Evolutionary conservation across 108 stramenopile genomes (phyloP), one percentile per base, ranked within the genome.

Genomic region (Fragilariopsis cylindrus): DNA sequence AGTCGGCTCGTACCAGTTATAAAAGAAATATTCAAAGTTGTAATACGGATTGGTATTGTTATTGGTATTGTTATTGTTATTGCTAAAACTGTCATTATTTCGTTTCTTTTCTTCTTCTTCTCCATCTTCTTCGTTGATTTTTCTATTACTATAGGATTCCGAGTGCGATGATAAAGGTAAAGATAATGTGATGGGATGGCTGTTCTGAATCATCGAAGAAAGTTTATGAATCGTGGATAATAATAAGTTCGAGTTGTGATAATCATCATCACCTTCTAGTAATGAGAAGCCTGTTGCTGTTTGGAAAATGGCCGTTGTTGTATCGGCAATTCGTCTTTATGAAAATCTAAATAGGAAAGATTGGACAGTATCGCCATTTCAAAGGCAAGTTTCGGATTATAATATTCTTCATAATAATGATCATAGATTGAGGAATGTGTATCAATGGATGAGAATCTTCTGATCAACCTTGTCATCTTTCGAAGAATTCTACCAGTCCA

Each of bases 301-400:
- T 8, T 60, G 0, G 52, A 2, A 15, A 2, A 53, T 0, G 12
- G 52, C 2, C 52, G 15, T 53, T 1, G 12, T 53, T 53, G 15
- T 15, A 53, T 53, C 21, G 66, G 75, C 15, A 60, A 21, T 4
- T 65, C 47, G 64, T 54, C 9, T 49, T 82, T 76, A 60, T 78
- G 80, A 73, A 84, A 86, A 48, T 83, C 81, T 55, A 60, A 74
- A 57, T 86, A 86, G 4, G 85, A 76, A n/a, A 86, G 39, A 9
- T 21, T 40, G n/a, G 82, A 57, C 4, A 86, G 40, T 30, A 83
- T 48, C 12, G 80, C 80, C 82, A 86, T 86, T 55, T 62, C 56
- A 60, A 83, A 86, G 13, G 82, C 85, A 13, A 65, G 19, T 7
- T 30, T 71, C 0, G 50, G 50, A 13, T 52, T 13, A 0, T 52